Evolutionary conservation across 257 asterid species (phyloP), one percentile per base, ranked within the genome.

Genomic region (Ajuga chamaepitys): DNA sequence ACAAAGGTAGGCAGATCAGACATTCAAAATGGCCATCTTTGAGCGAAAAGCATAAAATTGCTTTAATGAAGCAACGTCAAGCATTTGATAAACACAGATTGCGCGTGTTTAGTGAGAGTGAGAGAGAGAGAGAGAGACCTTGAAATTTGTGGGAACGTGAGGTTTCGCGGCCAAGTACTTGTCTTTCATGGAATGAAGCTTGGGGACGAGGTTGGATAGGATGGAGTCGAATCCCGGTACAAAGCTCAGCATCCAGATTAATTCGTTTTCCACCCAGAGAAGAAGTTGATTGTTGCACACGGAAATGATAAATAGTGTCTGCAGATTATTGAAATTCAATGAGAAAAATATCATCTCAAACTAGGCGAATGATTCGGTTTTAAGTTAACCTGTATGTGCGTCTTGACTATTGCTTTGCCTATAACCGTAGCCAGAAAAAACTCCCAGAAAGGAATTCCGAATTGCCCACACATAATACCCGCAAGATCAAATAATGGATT

Each of bases 401-500:
- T 91, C 78, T 91, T 91, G 78, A 91, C 81, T 65, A 91, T 65
- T 5, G 98, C 98, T 80, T 91, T 91, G 57, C 98, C 98, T 7
- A 91, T 75, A 82, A 87, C 62, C 8, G 98, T 88, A 57, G 98
- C 96, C 30, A 85, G 70, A 60, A 92, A 92, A 53, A 92, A 92
- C 78, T 88, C 77, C 96, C 95, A 92, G 75, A 92, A 92, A 54
- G 96, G 88, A 60, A 91, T 80, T 48, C 95, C 95, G 21, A 91
- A 91, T 73, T 91, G 96, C 51, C 98, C 98, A 38, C 98, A 88
- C 96, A 92, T 92, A 74, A 92, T 92, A 66, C 98, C 98, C 37
- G 98, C 98, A 54, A 92, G 95, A 77, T 92, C 98, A 81, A 92
- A 92, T 66, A 92, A 67, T 55, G 98, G 98, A 81, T 92, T 92